A percentile compares a stretch with the other conserved stretches of the same genome.
Evolutionary conservation across 352 stramenopile genomes (phyloP).

Genomic region (Phytophthora lateralis): DNA sequence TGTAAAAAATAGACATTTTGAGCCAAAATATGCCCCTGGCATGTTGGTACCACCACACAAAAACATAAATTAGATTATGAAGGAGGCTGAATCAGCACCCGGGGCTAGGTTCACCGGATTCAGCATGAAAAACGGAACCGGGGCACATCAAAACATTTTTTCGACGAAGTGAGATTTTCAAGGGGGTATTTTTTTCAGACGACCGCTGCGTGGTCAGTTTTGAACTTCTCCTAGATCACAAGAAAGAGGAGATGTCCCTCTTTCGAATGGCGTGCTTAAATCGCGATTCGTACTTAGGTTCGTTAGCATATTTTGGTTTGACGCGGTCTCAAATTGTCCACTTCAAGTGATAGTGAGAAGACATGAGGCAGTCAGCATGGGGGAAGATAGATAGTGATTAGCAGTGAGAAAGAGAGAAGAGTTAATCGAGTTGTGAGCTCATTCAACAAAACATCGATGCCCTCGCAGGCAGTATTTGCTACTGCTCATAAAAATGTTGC

Average conservation of each 20-base stretch:
- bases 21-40: constrained; percentile 3
- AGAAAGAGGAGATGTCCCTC: constrained; percentile 5
- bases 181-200: neutral
- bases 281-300: constrained; percentile 9
- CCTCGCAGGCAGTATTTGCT: no score
- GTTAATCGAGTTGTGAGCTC: no score
- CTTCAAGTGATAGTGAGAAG: no score
- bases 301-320: constrained; percentile 12
- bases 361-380: no score
- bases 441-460: no score
- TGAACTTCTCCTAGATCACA: constrained; percentile 1
- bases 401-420: no score
- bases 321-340: constrained; percentile 8
- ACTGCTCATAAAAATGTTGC: no score
- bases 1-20: no score
- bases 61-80: neutral
- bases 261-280: constrained; percentile 1
- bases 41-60: neutral
- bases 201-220: neutral
- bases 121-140: neutral
- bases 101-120: neutral
- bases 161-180: neutral
- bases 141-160: neutral
- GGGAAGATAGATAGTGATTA: no score
- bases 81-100: no score